Percentiles rank a stretch among this genome's conserved stretches.
Evolutionary conservation across 176 grass and related monocot genomes (phyloP).

Genomic region (Aegilops umbellulata): DNA sequence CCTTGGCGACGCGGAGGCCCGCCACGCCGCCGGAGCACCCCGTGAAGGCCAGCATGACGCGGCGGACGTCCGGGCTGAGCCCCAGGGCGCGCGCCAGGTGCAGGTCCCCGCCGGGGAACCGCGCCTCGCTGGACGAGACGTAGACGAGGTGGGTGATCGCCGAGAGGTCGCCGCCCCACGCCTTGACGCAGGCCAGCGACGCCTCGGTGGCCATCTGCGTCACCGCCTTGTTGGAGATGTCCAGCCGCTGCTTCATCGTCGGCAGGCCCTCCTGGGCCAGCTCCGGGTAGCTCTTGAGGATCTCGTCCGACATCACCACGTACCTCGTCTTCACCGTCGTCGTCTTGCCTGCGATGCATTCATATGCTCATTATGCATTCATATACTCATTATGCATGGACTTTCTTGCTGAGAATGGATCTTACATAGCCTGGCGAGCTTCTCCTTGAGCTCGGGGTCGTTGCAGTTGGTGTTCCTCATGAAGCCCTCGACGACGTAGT

Average conservation of each 20-base stretch:
- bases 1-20: conserved; percentile 75
- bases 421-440: conserved; percentile 61
- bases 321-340: conserved; percentile 80
- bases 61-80: conserved; percentile 64
- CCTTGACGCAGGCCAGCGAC: conserved; percentile 28
- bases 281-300: conserved; percentile 63
- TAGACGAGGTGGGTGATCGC: conserved; percentile 78
- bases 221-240: conserved; percentile 76
- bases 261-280: conserved; percentile 49
- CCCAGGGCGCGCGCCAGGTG: conserved; percentile 68
- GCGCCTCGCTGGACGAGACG: conserved; percentile 68
- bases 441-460: conserved; percentile 68
- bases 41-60: conserved; percentile 76
- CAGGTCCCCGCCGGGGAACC: conserved; percentile 70
- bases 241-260: conserved; percentile 65
- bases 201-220: conserved; percentile 72
- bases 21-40: conserved; percentile 79
- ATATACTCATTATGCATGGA: not conserved
- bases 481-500: conserved; percentile 70
- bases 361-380: no score
- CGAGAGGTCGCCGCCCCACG: conserved; percentile 49
- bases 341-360: conserved; percentile 49
- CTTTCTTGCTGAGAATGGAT: no score
- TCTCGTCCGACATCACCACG: conserved; percentile 85
- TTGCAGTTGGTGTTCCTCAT: conserved; percentile 81